A percentile compares a stretch with the other conserved stretches of the same genome.
Conservation (phyloP, 179 eudicot genomes). For the Spinacia oleracea region DNA sequence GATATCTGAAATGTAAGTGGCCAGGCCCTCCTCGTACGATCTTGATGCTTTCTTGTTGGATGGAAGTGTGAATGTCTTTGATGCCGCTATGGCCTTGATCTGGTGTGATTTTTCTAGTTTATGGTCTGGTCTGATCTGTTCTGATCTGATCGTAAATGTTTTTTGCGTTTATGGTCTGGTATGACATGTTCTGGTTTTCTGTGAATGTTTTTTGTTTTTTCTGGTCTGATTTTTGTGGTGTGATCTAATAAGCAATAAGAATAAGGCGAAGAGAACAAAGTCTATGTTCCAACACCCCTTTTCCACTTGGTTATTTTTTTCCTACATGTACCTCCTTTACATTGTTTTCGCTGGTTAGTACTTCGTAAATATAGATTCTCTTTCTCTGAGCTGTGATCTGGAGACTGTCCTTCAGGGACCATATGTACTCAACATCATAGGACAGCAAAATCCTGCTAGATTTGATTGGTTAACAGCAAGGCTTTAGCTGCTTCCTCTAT, state of each 20-base stretch:
- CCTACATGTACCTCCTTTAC: background rate
- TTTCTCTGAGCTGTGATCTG: slow-evolving; percentile 8
- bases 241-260: too few relatives aligned
- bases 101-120: too few relatives aligned
- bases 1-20: background rate
- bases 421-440: background rate
- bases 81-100: too few relatives aligned
- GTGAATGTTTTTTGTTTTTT: too few relatives aligned
- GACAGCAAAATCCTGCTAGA: background rate
- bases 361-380: background rate
- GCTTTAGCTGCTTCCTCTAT: background rate
- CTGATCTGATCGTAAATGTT: too few relatives aligned
- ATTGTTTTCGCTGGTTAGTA: background rate
- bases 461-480: slow-evolving; percentile 8
- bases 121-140: too few relatives aligned
- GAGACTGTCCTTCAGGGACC: background rate
- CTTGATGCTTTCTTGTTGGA: background rate
- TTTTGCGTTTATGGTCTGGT: too few relatives aligned
- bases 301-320: background rate
- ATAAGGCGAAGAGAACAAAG: too few relatives aligned
- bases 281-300: background rate
- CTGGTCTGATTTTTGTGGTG: too few relatives aligned
- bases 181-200: too few relatives aligned
- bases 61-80: background rate
- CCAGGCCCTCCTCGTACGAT: background rate